These are phyloP conservation scores for Penicillium bovifimosum DNA, from an alignment of 495 filamentous ascomycete species.

Conservation along the genomic window DNA sequence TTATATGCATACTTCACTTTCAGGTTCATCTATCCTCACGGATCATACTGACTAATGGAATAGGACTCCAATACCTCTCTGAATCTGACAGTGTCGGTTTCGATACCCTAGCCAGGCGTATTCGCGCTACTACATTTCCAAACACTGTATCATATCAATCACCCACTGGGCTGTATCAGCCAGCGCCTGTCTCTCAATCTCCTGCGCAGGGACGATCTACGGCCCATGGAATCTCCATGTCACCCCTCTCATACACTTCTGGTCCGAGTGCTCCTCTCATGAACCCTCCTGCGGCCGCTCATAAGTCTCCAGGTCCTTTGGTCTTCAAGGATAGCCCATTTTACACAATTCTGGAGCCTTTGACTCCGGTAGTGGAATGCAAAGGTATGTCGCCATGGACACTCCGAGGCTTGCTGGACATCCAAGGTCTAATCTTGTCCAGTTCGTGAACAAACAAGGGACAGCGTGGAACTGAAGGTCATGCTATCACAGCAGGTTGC, in stretches of 20 bases:
- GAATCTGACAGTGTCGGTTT: conserved; percentile 27
- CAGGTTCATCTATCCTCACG: not conserved
- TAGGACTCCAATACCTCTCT: conserved; percentile 36
- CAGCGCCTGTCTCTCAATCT: conserved; percentile 19
- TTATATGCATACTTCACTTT: not conserved
- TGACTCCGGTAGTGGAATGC: conserved; percentile 59
- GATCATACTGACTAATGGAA: conserved; percentile 6
- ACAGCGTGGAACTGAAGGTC: conserved; percentile 49
- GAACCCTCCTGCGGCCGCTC: conserved; percentile 6
- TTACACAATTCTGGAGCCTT: conserved; percentile 54
- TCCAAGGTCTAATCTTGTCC: conserved; percentile 12
- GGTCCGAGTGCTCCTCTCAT: conserved; percentile 16
- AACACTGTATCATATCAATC: conserved; percentile 20
- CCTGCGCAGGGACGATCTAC: conserved; percentile 27
- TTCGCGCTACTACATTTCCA: conserved; percentile 31
- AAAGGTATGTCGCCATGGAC: conserved; percentile 50
- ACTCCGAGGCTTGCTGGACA: not conserved
- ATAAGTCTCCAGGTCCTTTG: conserved; percentile 29
- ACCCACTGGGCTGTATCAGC: conserved; percentile 21
- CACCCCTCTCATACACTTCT: conserved; percentile 31
- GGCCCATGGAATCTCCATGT: conserved; percentile 24
- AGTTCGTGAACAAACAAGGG: conserved; percentile 50
- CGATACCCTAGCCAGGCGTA: conserved; percentile 28
- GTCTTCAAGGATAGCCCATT: conserved; percentile 76
- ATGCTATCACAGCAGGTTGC: conserved; percentile 44